Evolutionary conservation across 2,329 filamentous ascomycete genomes (phyloP).

Genomic region (Colletotrichum gigasporum): DNA sequence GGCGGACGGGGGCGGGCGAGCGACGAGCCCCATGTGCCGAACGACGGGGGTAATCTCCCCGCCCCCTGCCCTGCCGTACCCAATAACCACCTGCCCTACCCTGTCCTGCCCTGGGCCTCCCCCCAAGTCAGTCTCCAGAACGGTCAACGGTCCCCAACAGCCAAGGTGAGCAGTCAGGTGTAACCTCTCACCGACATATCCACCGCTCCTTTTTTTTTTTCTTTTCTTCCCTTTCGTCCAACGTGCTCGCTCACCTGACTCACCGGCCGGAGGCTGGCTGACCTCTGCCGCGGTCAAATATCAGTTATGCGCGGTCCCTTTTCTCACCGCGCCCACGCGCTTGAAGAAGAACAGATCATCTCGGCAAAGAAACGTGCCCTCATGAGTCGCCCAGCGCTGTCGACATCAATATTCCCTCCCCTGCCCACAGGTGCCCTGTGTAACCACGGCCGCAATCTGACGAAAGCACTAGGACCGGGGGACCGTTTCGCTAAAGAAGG

Average conservation of each 20-base stretch:
- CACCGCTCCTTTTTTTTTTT: neutral
- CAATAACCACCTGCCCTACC: too few relatives aligned
- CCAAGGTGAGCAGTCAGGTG: slow-evolving; percentile 31
- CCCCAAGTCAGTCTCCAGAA: too few relatives aligned
- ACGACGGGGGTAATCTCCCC: neutral
- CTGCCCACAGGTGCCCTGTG: slow-evolving; percentile 7
- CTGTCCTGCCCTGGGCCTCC: too few relatives aligned
- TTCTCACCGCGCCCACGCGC: neutral
- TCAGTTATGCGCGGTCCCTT: neutral
- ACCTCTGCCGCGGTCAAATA: neutral
- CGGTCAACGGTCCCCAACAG: neutral
- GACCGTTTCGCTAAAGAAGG: slow-evolving; percentile 27
- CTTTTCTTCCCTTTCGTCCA: neutral
- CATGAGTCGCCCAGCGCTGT: neutral
- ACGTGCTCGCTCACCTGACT: slow-evolving; percentile 7
- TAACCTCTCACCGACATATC: slow-evolving; percentile 28
- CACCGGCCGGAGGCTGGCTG: neutral
- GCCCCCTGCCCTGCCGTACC: neutral
- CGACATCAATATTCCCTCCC: too few relatives aligned
- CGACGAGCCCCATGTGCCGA: slow-evolving; percentile 26
- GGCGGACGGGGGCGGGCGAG: slow-evolving; percentile 12
- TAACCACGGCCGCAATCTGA: slow-evolving; percentile 16
- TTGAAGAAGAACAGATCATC: neutral
- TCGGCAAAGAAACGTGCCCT: neutral
- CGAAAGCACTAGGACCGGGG: slow-evolving; percentile 22